Evolutionary conservation across 305 asterid species (phyloP).

Genomic region (Fraxinus nigra): DNA sequence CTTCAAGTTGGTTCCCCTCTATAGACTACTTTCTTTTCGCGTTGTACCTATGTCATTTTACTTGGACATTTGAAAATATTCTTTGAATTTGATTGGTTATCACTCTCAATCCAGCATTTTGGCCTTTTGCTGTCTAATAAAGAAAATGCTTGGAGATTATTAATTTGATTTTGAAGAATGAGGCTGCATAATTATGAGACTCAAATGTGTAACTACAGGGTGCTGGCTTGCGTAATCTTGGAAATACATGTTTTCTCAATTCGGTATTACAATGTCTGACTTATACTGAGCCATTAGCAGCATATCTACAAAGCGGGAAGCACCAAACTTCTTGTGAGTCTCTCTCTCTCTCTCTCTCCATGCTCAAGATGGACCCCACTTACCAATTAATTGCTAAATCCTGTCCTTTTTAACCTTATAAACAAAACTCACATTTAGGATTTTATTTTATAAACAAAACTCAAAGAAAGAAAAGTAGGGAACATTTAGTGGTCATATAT

Average conservation of each 20-base stretch:
- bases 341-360: background rate
- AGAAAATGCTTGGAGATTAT: background rate
- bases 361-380: background rate
- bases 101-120: background rate
- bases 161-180: constrained; percentile 7
- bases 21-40: background rate
- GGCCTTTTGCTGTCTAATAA: background rate
- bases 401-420: background rate
- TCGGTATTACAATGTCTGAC: constrained; percentile 94
- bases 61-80: background rate
- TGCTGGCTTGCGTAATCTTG: constrained; percentile 96
- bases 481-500: background rate
- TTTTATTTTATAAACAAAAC: background rate
- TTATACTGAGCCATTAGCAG: constrained; percentile 96
- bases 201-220: constrained; percentile 60
- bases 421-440: background rate
- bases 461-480: background rate
- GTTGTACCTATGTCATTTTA: background rate
- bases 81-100: background rate
- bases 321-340: constrained; percentile 88
- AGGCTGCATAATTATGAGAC: constrained; percentile 17
- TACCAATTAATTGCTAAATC: background rate
- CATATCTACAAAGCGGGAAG: constrained; percentile 95
- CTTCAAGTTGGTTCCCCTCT: background rate
- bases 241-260: constrained; percentile 93